Conservation (phyloP, 495 filamentous ascomycete genomes). For the Podospora pseudocomata region DNA sequence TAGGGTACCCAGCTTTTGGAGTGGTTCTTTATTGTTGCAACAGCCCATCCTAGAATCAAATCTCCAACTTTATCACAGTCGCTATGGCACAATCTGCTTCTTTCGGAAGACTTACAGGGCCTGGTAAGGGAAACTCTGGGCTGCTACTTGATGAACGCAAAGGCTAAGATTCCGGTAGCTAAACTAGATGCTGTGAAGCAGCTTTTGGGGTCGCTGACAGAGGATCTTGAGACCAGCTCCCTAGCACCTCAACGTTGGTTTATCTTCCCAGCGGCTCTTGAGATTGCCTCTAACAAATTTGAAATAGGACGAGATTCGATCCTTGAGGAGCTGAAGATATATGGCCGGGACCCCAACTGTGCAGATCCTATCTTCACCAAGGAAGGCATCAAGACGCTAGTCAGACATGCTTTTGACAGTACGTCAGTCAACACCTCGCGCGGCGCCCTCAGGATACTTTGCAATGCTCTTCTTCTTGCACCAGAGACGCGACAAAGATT, state of each 20-base stretch:
- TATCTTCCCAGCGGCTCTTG: neutral
- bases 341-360: conserved; percentile 65
- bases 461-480: conserved; percentile 78
- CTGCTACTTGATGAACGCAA: neutral
- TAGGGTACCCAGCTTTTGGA: neutral
- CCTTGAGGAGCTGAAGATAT: conserved; percentile 65
- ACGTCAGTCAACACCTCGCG: conserved; percentile 57
- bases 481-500: conserved; percentile 71
- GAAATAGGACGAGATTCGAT: conserved; percentile 1
- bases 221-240: conserved; percentile 53
- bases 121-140: conserved; percentile 12
- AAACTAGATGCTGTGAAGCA: conserved; percentile 61
- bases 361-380: conserved; percentile 78
- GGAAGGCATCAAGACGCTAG: conserved; percentile 71
- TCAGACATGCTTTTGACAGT: conserved; percentile 67
- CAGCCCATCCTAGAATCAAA: neutral
- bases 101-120: conserved; percentile 19
- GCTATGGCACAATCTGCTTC: neutral
- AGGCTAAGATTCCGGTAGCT: conserved; percentile 38
- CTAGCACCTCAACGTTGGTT: conserved; percentile 57
- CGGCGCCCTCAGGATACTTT: conserved; percentile 79
- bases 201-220: conserved; percentile 54
- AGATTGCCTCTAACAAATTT: neutral
- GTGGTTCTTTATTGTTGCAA: neutral
- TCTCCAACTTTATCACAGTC: neutral